Evolutionary conservation across 2,329 filamentous ascomycete species (phyloP), one percentile per base, ranked within the genome.

Genomic region (Macroventuria anomochaeta): DNA sequence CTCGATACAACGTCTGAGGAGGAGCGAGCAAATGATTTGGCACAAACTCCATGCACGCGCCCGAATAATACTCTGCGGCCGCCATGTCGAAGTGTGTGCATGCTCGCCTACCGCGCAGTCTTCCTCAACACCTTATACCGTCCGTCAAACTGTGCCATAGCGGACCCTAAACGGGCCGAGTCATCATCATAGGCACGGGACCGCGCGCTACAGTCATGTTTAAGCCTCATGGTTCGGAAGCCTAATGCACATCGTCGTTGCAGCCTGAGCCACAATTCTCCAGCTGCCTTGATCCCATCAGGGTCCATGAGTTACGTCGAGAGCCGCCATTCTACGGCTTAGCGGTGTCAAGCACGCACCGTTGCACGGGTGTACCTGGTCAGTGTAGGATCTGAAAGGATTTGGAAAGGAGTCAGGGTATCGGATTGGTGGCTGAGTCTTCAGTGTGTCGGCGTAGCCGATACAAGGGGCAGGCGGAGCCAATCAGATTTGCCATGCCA

Each of bases 201-300:
- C 41, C 31, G 23, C 21, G 41, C 53, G 40, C 39, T 42, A 38
- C 47, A 50, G 52, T 50, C 52, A 55, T 41, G 12, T 10, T 47
- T 33, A 31, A 37, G 44, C 38, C 44, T 43, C 32, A 39, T 37
- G 44, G 43, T 29, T 39, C 44, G 39, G 41, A 32, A 46, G 39
- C 46, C 53, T 50, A 40, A 55, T 55, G 44, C 52, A 50, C 13
- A 43, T 43, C 38, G 38, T 53, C 51, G 51, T 53, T 34, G 51
- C 32, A 23, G 51, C 51, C 43, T 48, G 51, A 53, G 51, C 51
- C 51, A 53, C 51, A 7, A 26, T 34, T 6, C 25, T 40, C 49
- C 43, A 48, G 50, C 43, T 53, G 43, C 50, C 38, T 38, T 48
- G 33, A 29, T 44, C 33, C 50, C 38, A 28, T 25, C 42, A 31